phyloP scores from a whole-genome alignment of 352 stramenopile species.

The Thalassiosira delicatula region DNA sequence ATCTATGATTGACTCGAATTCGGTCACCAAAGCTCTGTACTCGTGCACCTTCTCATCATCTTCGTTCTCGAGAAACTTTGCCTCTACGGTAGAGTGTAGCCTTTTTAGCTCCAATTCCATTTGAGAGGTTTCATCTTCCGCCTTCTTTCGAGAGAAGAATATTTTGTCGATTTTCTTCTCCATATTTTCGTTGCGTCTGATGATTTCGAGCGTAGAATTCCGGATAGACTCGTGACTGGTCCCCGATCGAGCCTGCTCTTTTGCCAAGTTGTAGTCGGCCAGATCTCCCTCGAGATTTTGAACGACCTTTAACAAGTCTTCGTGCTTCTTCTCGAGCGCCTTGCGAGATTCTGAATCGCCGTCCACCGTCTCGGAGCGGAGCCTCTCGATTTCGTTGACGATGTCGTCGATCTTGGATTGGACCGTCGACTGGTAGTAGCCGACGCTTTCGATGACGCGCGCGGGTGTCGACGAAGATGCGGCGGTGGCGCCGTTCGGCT shows the following conservation, averaged over 20 bases:
- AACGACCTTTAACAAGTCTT: conserved; percentile 20
- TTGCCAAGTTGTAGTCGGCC: conserved; percentile 48
- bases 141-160: conserved; percentile 40
- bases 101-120: conserved; percentile 29
- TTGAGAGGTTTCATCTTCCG: conserved; percentile 36
- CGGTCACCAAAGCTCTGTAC: conserved; percentile 9
- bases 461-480: conserved; percentile 5
- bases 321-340: conserved; percentile 29
- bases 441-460: conserved; percentile 38
- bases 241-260: conserved; percentile 32
- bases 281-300: conserved; percentile 36
- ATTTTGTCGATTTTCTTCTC: conserved; percentile 56
- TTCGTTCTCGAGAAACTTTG: conserved; percentile 9
- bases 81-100: conserved; percentile 22
- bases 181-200: conserved; percentile 33
- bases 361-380: conserved; percentile 43
- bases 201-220: conserved; percentile 10
- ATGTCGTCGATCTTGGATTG: conserved; percentile 44
- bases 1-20: conserved; percentile 24
- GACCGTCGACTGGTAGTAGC: conserved; percentile 45
- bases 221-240: conserved; percentile 26
- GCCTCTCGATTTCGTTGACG: conserved; percentile 35
- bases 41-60: conserved; percentile 27
- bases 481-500: not conserved
- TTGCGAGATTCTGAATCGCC: conserved; percentile 17